phyloP scores from a whole-genome alignment of 306 rosid genomes.

The Mimosa bimucronata region DNA sequence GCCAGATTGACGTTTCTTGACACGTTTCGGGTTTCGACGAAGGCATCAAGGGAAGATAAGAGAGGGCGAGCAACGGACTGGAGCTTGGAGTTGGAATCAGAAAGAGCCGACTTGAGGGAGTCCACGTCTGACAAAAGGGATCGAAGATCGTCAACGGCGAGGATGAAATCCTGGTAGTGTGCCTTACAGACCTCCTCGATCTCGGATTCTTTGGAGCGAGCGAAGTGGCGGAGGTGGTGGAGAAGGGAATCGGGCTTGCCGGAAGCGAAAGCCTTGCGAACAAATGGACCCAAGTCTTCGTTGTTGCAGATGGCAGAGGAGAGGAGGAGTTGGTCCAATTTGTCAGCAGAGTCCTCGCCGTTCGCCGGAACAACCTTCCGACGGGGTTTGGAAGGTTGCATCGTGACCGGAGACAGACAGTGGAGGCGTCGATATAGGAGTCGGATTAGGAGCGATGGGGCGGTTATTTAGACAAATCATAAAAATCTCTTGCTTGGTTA shows the following conservation, averaged over 20 bases:
- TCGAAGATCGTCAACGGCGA: conserved; percentile 98
- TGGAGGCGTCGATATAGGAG: conserved; percentile 51
- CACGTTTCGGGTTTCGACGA: conserved; percentile 81
- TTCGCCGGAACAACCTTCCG: conserved; percentile 75
- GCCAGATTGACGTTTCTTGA: conserved; percentile 81
- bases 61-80: conserved; percentile 83
- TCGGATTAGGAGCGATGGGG: background rate
- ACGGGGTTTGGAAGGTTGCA: conserved; percentile 71
- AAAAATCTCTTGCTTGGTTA: background rate
- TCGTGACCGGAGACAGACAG: conserved; percentile 33
- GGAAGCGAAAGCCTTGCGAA: conserved; percentile 78
- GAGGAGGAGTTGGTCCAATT: conserved; percentile 81
- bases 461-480: conserved; percentile 41
- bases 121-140: conserved; percentile 97
- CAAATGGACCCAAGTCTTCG: conserved; percentile 91
- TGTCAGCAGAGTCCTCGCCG: conserved; percentile 78
- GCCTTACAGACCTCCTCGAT: conserved; percentile 98
- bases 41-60: conserved; percentile 81
- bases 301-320: conserved; percentile 92
- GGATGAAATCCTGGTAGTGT: conserved; percentile 97
- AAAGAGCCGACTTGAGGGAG: conserved; percentile 86
- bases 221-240: conserved; percentile 90
- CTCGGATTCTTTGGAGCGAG: conserved; percentile 91
- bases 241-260: conserved; percentile 93
- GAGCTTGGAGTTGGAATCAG: conserved; percentile 84